Evolutionary conservation across 169 alveolate species (phyloP).

Genomic region (Plasmodium knowlesi): DNA sequence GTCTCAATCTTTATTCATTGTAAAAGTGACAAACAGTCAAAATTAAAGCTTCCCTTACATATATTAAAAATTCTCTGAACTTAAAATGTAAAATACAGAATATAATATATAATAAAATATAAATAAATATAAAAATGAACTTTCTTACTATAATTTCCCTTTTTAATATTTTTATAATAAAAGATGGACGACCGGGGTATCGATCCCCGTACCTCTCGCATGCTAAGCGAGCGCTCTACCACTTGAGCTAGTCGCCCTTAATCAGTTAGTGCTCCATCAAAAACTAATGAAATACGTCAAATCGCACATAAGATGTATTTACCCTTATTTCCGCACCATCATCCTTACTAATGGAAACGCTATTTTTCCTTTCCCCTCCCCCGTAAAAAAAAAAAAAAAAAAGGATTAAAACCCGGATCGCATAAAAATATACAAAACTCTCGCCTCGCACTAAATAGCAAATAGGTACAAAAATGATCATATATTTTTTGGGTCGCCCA

Average conservation of each 20-base stretch:
- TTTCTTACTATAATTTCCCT: too few species aligned
- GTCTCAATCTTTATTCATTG: not conserved
- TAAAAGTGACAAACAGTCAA: not conserved
- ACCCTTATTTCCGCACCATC: not conserved
- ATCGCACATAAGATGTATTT: not conserved
- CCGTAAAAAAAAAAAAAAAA: too few species aligned
- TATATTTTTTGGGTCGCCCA: not conserved
- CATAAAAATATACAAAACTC: not conserved
- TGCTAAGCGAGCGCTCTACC: slow-evolving; percentile 99
- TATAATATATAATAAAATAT: too few species aligned
- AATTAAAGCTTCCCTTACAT: not conserved
- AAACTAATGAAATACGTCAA: not conserved
- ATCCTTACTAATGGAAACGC: not conserved
- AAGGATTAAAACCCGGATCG: not conserved
- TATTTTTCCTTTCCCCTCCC: not conserved
- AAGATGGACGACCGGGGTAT: slow-evolving; percentile 94
- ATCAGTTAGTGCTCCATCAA: not conserved
- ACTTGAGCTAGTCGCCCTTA: slow-evolving; percentile 98
- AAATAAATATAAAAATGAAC: too few species aligned
- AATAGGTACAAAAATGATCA: not conserved
- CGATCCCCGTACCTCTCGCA: slow-evolving; percentile 99
- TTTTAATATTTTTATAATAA: not conserved
- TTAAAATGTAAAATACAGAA: too few species aligned
- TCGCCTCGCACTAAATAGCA: not conserved
- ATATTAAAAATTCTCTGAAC: not conserved